Base-by-base conservation (phyloP, 2,329 filamentous ascomycete genomes). In the Plenodomus tracheiphilus region DNA sequence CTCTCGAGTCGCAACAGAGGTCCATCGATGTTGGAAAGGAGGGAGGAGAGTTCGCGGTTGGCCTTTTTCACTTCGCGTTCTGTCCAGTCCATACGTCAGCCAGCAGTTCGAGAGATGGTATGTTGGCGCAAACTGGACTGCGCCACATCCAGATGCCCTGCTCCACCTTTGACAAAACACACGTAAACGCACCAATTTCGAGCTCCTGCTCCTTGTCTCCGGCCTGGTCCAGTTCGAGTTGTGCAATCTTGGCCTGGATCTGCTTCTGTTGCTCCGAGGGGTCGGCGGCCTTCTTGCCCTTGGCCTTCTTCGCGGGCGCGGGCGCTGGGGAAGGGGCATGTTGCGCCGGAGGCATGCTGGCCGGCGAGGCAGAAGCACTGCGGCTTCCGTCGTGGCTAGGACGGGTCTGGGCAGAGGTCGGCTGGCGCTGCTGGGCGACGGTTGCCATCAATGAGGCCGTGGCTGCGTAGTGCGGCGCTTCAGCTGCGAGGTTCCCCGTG, bases 1-100 rank as follows among this genome's bases (percentile, higher is more conserved):
- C 89, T 85, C 46, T 97, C 93, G 59, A 97, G 89, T 68, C 94
- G 94, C 62, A 90, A 89, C 77, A 96, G 83, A 46, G 94, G 89
- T 61, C 89, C 91, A 81, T 97, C 93, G 74, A 96, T 94, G 54
- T 88, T 90, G 59, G 79, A 84, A 43, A 96, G 87, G 55, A 95
- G 85, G 62, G 89, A 89, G 59, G 90, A 86, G 40, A 99, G 81
- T 69, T 97, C 94, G 61, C 93, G 85, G 62, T 92, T 96, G 41
- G 92, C 92, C 75, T 93, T 92, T 73, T 92, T 94, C 46, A 97
- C 91, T 78, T 96, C 91, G 59, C 91, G 88, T 74, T 96, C 93
- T 95, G 71, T 72, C 71, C 49, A 53, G 56, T 51, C 49, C 53
- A 59, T 48, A 49, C 51, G 60, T 70, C 58, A 69, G 66, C 61